Percentiles rank a stretch among this genome's conserved stretches.
These are phyloP conservation scores for Rhizodiscina lignyota DNA, from an alignment of 495 filamentous ascomycete genomes.

Conservation along the genomic window DNA sequence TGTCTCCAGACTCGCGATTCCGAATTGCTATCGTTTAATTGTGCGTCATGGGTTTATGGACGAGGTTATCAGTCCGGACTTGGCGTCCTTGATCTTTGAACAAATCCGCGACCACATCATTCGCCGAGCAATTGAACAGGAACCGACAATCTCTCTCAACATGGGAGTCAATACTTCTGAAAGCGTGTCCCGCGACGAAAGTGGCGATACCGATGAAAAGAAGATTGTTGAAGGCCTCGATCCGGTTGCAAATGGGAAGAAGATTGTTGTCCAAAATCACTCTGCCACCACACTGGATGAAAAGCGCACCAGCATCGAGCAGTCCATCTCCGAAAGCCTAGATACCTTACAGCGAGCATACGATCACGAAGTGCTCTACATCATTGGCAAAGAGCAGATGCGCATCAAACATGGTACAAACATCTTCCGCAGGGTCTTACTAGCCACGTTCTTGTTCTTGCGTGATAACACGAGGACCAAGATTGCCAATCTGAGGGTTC, in stretches of 20 bases:
- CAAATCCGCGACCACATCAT: conserved; percentile 37
- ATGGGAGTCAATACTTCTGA: conserved; percentile 3
- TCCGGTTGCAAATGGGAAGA: neutral
- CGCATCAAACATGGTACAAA: conserved; percentile 29
- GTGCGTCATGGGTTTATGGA: conserved; percentile 54
- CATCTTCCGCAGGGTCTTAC: conserved; percentile 26
- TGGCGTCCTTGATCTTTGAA: conserved; percentile 39
- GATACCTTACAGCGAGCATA: no score
- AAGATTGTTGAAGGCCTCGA: no score
- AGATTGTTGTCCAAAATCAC: no score
- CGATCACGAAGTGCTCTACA: conserved; percentile 43
- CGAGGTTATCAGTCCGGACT: conserved; percentile 39
- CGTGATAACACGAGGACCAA: conserved; percentile 33
- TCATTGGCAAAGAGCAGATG: conserved; percentile 65
- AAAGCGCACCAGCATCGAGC: no score
- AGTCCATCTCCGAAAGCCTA: no score
- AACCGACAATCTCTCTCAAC: neutral
- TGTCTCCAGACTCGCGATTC: conserved; percentile 28
- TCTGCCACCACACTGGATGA: conserved; percentile 26
- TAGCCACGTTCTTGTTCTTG: conserved; percentile 48
- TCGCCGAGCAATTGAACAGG: conserved; percentile 1
- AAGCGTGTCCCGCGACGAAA: no score
- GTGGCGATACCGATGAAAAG: no score
- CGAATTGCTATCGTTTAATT: conserved; percentile 46
- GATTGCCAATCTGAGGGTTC: conserved; percentile 17